Evolutionary conservation across 2,329 filamentous ascomycete species (phyloP).

Genomic region (Coniochaeta hoffmannii): DNA sequence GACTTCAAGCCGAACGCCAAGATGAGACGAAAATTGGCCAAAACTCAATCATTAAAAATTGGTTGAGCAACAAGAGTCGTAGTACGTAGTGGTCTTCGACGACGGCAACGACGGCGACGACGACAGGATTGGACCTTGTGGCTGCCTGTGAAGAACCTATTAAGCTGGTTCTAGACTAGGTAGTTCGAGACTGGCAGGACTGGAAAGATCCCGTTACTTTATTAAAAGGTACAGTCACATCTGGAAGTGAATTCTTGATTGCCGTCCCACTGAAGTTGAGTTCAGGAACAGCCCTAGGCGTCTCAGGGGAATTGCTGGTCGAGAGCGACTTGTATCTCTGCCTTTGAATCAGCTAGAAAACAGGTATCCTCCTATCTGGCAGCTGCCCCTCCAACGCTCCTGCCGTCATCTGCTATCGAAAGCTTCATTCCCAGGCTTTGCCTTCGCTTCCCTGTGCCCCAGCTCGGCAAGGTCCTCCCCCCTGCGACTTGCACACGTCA

Average conservation of each 20-base stretch:
- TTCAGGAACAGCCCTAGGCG: background rate
- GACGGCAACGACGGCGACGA: background rate
- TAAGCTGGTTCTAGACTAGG: too few relatives aligned
- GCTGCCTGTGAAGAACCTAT: too few relatives aligned
- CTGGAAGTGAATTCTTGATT: background rate
- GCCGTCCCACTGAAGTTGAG: background rate
- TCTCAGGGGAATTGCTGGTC: background rate
- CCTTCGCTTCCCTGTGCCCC: background rate
- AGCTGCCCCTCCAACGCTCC: background rate
- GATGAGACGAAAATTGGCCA: background rate
- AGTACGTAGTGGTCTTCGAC: too few relatives aligned
- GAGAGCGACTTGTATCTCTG: background rate
- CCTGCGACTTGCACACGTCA: background rate
- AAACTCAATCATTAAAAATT: background rate
- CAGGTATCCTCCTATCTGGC: background rate
- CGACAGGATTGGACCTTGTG: background rate
- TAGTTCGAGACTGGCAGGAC: background rate
- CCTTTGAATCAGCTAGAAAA: background rate
- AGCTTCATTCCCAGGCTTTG: background rate
- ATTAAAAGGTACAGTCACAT: background rate
- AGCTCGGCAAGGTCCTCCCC: background rate
- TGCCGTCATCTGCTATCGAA: conserved; percentile 1
- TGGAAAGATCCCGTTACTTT: background rate
- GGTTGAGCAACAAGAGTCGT: background rate
- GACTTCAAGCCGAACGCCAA: background rate